phyloP scores from a whole-genome alignment of 2,329 filamentous ascomycete species.

The Coniochaeta ligniaria region DNA sequence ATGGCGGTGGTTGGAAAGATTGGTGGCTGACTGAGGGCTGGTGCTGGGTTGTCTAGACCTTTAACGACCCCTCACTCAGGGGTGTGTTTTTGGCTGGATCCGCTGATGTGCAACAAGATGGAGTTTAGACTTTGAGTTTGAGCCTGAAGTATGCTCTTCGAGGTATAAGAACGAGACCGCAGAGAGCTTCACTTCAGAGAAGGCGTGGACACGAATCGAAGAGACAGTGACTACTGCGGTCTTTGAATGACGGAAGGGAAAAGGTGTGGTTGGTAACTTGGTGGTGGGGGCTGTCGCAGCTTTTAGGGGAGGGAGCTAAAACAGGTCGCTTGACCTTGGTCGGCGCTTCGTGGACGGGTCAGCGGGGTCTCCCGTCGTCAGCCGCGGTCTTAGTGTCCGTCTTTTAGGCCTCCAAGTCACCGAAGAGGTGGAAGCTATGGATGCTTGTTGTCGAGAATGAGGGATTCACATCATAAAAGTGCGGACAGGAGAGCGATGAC shows the following conservation, averaged over 20 bases:
- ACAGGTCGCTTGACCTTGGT: constrained; percentile 1
- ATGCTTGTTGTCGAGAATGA: too few species aligned
- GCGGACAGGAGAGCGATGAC: too few species aligned
- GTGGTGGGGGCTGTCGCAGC: background rate
- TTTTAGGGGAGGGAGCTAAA: background rate
- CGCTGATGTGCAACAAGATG: too few species aligned
- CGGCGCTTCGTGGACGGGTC: background rate
- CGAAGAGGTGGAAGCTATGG: too few species aligned
- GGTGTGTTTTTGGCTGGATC: too few species aligned
- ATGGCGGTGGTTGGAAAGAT: background rate
- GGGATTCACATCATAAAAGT: too few species aligned
- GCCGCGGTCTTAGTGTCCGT: background rate
- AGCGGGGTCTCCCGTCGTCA: constrained; percentile 3
- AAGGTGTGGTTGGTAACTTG: background rate
- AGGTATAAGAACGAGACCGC: background rate
- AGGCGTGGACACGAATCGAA: background rate
- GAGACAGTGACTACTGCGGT: background rate
- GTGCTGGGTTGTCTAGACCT: too few species aligned
- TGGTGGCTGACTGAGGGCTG: background rate
- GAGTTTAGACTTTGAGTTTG: too few species aligned
- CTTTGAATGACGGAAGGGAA: background rate
- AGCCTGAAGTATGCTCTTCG: too few species aligned
- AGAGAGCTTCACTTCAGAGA: too few species aligned
- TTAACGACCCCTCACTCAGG: background rate
- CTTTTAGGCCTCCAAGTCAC: too few species aligned